Base-by-base conservation (phyloP, 768 basidiomycete species). In the Ephemerocybe angulata region DNA sequence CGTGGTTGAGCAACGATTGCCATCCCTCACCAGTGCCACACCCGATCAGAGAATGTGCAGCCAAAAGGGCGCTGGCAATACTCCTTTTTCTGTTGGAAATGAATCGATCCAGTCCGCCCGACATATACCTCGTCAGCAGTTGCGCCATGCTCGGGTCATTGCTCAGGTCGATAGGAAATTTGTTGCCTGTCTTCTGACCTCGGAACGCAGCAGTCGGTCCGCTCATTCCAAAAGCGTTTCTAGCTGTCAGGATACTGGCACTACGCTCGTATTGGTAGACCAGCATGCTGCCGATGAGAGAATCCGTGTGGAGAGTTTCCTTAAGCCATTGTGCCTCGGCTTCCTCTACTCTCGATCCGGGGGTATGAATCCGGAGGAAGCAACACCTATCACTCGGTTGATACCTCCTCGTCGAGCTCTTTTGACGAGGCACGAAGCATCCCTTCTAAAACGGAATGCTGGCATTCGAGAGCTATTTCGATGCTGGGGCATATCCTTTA, bases 281-380 rank as follows among this genome's bases (percentile, higher is more conserved):
- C 97, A 99, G 68, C 97, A 99, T 67, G 97, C 97, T 12, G 96
- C 95, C n/a, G 93, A 97, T 65, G 97, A 99, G 70, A 85, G 97
- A 21, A 75, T 98, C 42, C 85, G 95, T 21, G 91, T 98, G 55
- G 97, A 99, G 71, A 71, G 74, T 25, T 88, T 91, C 67, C 76
- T 96, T 61, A 78, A 76, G 58, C 82, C 84, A 44, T 65, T 93
- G n/a, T 93, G 91, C 70, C 66, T 76, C 44, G 86, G 85, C 13
- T 93, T 82, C 67, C 77, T 86, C 57, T 65, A 76, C 52, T 72
- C 70, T 43, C 69, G 74, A 59, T 63, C 64, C 53, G 64, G 59
- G 15, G 63, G 67, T 10, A 57, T 44, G 21, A 64, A 66, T 44
- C 56, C 61, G 42, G 62, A 48, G 50, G 58, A 61, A 24, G 70